phyloP scores from a whole-genome alignment of 2,329 filamentous ascomycete genomes.

The Colletotrichum neosansevieriae region DNA sequence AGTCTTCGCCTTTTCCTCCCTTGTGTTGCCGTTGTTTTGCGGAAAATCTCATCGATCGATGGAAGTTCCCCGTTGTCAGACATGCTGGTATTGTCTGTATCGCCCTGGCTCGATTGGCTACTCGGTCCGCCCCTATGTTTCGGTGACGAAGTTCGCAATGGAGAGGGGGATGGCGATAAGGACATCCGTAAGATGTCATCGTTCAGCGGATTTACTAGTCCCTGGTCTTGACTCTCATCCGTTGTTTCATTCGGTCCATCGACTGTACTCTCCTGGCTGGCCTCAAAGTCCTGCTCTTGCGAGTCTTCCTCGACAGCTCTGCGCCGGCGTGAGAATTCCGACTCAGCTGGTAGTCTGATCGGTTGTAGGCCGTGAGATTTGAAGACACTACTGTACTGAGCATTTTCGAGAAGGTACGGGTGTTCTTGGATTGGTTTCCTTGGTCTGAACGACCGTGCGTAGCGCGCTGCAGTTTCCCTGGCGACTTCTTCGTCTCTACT shows the following conservation, averaged over 20 bases:
- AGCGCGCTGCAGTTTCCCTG: slow-evolving; percentile 46
- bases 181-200: slow-evolving; percentile 8
- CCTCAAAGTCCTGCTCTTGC: slow-evolving; percentile 63
- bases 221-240: slow-evolving; percentile 51
- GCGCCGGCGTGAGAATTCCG: slow-evolving; percentile 43
- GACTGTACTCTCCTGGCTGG: slow-evolving; percentile 58
- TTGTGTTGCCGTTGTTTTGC: slow-evolving; percentile 12
- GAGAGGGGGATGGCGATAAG: slow-evolving; percentile 17
- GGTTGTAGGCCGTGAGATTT: slow-evolving; percentile 68
- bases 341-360: slow-evolving; percentile 55
- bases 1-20: slow-evolving; percentile 15
- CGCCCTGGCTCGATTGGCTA: slow-evolving; percentile 51
- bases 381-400: slow-evolving; percentile 64
- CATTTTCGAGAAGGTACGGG: slow-evolving; percentile 69
- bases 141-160: slow-evolving; percentile 33
- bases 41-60: slow-evolving; percentile 48
- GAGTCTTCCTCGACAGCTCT: slow-evolving; percentile 55
- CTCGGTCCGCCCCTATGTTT: slow-evolving; percentile 45
- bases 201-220: background rate
- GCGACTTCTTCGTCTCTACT: slow-evolving; percentile 26
- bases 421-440: slow-evolving; percentile 72
- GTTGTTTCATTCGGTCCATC: slow-evolving; percentile 46
- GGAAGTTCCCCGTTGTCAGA: slow-evolving; percentile 53
- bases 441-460: slow-evolving; percentile 66
- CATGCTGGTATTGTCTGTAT: slow-evolving; percentile 54